phyloP scores from a whole-genome alignment of 495 filamentous ascomycete genomes.

The Articulospora tetracladia region DNA sequence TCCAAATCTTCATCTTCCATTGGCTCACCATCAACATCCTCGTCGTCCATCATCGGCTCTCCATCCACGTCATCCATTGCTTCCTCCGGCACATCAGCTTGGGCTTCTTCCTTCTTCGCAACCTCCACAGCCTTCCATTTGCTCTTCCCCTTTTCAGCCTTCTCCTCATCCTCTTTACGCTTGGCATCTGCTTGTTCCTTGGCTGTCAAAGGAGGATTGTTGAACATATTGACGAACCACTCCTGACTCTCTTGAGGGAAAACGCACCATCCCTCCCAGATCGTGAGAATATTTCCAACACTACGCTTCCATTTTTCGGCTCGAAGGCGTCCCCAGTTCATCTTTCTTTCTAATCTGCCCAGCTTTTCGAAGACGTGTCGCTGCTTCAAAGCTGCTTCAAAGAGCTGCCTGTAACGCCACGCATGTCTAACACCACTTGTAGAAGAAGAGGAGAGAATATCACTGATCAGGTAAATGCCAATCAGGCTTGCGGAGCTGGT shows the following conservation, averaged over 20 bases:
- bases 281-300: constrained; percentile 63
- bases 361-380: constrained; percentile 77
- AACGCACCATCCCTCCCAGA: constrained; percentile 90
- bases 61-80: constrained; percentile 38
- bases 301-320: constrained; percentile 90
- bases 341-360: constrained; percentile 69
- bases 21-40: constrained; percentile 23
- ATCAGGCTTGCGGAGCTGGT: constrained; percentile 71
- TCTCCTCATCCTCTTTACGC: constrained; percentile 22
- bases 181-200: constrained; percentile 34
- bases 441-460: constrained; percentile 81
- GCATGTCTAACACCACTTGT: constrained; percentile 81
- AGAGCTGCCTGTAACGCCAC: constrained; percentile 85
- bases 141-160: constrained; percentile 26
- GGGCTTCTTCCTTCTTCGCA: constrained; percentile 24
- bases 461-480: constrained; percentile 80
- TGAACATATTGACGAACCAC: constrained; percentile 67
- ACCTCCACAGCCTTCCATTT: constrained; percentile 28
- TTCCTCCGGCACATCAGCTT: constrained; percentile 21
- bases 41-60: constrained; percentile 44
- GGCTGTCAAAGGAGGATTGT: constrained; percentile 62
- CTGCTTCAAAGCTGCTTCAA: constrained; percentile 69
- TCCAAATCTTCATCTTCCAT: constrained; percentile 41
- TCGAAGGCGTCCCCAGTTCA: constrained; percentile 77
- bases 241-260: constrained; percentile 76